Evolutionary conservation across 2,329 filamentous ascomycete genomes (phyloP), one percentile per base, ranked within the genome.

Genomic region (Diaporthe longicolla): DNA sequence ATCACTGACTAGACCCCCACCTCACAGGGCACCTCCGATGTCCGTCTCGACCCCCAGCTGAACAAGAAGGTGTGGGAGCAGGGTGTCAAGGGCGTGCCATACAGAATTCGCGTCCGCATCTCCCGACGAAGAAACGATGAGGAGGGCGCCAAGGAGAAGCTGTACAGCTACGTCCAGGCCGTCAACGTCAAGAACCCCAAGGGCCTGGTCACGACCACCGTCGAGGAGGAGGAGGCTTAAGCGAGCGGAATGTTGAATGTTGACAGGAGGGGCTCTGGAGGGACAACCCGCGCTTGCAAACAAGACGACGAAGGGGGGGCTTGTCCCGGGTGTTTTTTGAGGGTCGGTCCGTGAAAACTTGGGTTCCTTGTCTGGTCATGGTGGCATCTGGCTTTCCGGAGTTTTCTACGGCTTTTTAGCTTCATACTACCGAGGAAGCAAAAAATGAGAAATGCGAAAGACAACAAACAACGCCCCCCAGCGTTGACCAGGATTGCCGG

Each of bases 51-150:
- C 92, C 97, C 97, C 84, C 94, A 97, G 89, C 90, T 99, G 84
- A 99, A 99, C 94, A 99, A 99, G 94, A 98, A 99, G 92, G 96
- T 99, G 86, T 99, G 97, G 97, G 97, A 99, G 89, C 90, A 93
- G 84, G 97, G 97, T 87, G 93, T 99, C 91, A 99, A 98, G 94
- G 97, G 97, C 84, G 95, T 98, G 80, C 95, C 96, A 81, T 98
- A 93, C 94, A 93, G 97, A 88, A 91, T 99, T 82, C 96, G 97
- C 84, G 93, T 99, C 85, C 95, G 97, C 89, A 98, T 99, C 89
- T 98, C 95, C 85, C 95, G 97, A 89, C 97, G 97, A 93, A 95
- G 97, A 92, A 99, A 99, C 90, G 97, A 99, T 87, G 97, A 98
- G 91, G 97, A 99, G 90, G 95, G 94, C 83, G 97, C 97, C 86